Conservation (phyloP, 768 basidiomycete species). For the Dioszegia aurantiaca region DNA sequence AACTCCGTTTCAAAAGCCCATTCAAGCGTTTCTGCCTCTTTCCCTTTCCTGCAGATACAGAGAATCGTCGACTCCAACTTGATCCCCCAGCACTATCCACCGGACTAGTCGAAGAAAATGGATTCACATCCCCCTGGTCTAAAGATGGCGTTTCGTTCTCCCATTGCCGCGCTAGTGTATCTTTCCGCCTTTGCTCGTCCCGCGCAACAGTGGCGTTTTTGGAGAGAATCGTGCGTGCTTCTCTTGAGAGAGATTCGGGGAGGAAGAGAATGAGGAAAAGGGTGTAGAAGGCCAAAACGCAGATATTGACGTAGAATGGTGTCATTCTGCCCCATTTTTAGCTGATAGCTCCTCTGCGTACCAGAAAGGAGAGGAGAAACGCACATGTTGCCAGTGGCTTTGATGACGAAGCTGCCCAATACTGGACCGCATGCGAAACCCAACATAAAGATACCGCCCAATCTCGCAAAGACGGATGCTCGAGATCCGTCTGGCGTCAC, state of each 20-base stretch:
- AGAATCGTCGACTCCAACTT: slow-evolving; percentile 9
- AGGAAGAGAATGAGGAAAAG: slow-evolving; percentile 65
- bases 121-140: slow-evolving; percentile 27
- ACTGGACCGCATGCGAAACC: slow-evolving; percentile 77
- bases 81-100: neutral
- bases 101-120: too few species aligned
- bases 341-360: too few species aligned
- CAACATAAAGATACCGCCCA: slow-evolving; percentile 71
- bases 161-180: slow-evolving; percentile 46
- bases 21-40: slow-evolving; percentile 31
- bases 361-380: slow-evolving; percentile 2
- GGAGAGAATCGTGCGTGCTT: slow-evolving; percentile 52
- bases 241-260: slow-evolving; percentile 61
- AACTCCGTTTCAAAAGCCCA: slow-evolving; percentile 41
- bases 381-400: slow-evolving; percentile 55
- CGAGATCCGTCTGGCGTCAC: slow-evolving; percentile 47
- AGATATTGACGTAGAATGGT: slow-evolving; percentile 68
- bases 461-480: slow-evolving; percentile 57
- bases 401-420: slow-evolving; percentile 66
- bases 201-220: slow-evolving; percentile 32
- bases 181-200: slow-evolving; percentile 25
- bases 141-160: slow-evolving; percentile 38
- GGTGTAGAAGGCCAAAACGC: slow-evolving; percentile 59
- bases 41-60: neutral
- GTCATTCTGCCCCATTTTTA: slow-evolving; percentile 49